A percentile compares a stretch with the other conserved stretches of the same genome.
These are phyloP conservation scores for Biancaea sappan DNA, from an alignment of 306 rosid genomes.

Conservation along the genomic window DNA sequence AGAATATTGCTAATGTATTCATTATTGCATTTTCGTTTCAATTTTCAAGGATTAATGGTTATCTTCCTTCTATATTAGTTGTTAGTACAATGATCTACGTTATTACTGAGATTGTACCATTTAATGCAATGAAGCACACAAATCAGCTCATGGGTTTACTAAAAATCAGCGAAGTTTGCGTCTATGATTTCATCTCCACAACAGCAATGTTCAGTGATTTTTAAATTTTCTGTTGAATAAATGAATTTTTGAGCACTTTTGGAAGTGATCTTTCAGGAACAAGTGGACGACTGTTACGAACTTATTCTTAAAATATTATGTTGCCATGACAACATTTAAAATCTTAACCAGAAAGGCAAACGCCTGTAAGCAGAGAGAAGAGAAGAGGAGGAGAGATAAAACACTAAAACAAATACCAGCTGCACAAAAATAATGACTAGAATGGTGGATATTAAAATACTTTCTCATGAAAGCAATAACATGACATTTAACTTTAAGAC, in stretches of 20 bases:
- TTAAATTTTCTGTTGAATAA: neutral
- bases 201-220: neutral
- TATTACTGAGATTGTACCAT: slow-evolving; percentile 60
- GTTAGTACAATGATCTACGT: slow-evolving; percentile 72
- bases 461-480: no score
- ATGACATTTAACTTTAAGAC: no score
- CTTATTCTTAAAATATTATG: slow-evolving; percentile 47
- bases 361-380: no score
- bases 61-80: slow-evolving; percentile 69
- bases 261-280: slow-evolving; percentile 50
- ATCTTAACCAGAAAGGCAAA: slow-evolving; percentile 50
- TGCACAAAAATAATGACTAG: no score
- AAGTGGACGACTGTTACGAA: slow-evolving; percentile 62
- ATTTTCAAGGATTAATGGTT: slow-evolving; percentile 66
- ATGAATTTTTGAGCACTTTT: slow-evolving; percentile 1
- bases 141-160: slow-evolving; percentile 57
- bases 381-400: no score
- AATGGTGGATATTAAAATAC: no score
- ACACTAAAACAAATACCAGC: no score
- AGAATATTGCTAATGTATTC: neutral
- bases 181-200: slow-evolving; percentile 20
- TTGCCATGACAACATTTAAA: slow-evolving; percentile 31
- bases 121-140: slow-evolving; percentile 50
- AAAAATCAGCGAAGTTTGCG: slow-evolving; percentile 57
- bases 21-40: slow-evolving; percentile 1